Base-by-base conservation (phyloP, 2,329 filamentous ascomycete genomes). In the Botrytis deweyae region DNA sequence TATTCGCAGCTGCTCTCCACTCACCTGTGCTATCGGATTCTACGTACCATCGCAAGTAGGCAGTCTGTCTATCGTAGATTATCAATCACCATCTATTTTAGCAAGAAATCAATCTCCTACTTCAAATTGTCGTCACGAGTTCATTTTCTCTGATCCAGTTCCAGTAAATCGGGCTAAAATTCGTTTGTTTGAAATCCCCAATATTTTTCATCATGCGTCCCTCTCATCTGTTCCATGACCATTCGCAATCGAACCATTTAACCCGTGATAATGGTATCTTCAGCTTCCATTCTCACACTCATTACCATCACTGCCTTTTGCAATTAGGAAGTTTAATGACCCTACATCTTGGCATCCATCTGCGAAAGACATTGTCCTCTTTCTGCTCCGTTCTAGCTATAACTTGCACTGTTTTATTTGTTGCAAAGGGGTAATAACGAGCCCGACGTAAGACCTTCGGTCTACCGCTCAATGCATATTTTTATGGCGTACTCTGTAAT, bases 381-480 rank as follows among this genome's bases (percentile, higher is more conserved):
- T 55, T 55, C 25, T n/a, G 12, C 49, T n/a, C 49, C 25, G 49
- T n/a, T 55, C 25, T n/a, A 55, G 14, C 12, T 16, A 7, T 7
- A n/a, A n/a, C 25, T n/a, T 14, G 16, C 25, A 3, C 1, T 52
- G 16, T 52, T 16, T 14, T n/a, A 7, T n/a, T n/a, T 16, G 6
- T n/a, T 52, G 2, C 10, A 7, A 7, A 4, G 1, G 2, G 2
- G 49, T 14, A 52, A 52, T 0, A 55, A n/a, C 2, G 1, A 55
- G 0, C 1, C 12, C 0, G 4, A 52, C 10, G 49, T 14, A 25
- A n/a, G 25, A 7, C 10, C 9, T 52, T n/a, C 5, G 0, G 10
- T 52, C 49, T 14, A n/a, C 25, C 25, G 22, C 25, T 52, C 22
- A 49, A 12, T 25, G 22, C 4, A 49, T 12, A 25, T 25, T 1